Percentiles rank a stretch among this genome's conserved stretches.
phyloP scores from a whole-genome alignment of 768 basidiomycete genomes.

The Amanita jacksonii region DNA sequence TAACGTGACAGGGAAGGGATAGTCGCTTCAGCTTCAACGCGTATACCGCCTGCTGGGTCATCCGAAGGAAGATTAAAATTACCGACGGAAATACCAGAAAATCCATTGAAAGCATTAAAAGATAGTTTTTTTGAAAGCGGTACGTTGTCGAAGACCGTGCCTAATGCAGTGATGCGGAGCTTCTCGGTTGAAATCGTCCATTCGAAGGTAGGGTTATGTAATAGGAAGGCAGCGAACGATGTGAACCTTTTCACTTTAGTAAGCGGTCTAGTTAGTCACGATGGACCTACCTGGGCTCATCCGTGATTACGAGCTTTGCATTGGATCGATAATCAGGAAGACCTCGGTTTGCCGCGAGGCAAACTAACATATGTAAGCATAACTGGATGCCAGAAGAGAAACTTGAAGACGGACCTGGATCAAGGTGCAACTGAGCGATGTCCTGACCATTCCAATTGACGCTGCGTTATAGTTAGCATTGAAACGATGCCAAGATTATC shows the following conservation, averaged over 20 bases:
- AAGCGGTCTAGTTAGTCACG: not conserved
- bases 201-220: conserved; percentile 54
- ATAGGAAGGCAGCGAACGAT: conserved; percentile 50
- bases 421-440: conserved; percentile 58
- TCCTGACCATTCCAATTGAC: conserved; percentile 54
- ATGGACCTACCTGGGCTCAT: conserved; percentile 32
- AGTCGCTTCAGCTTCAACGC: conserved; percentile 53
- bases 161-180: conserved; percentile 55
- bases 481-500: not conserved
- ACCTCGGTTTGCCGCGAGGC: conserved; percentile 56
- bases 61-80: conserved; percentile 65
- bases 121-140: conserved; percentile 48
- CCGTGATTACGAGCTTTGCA: conserved; percentile 46
- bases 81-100: conserved; percentile 61
- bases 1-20: conserved; percentile 60
- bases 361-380: conserved; percentile 32
- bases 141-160: conserved; percentile 60
- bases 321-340: conserved; percentile 51
- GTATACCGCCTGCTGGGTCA: conserved; percentile 59
- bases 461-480: conserved; percentile 21
- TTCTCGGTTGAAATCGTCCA: conserved; percentile 65
- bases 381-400: not conserved
- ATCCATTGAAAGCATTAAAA: conserved; percentile 61
- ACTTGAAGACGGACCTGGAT: conserved; percentile 33
- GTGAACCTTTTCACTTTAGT: conserved; percentile 39